Evolutionary conservation across 2,329 filamentous ascomycete species (phyloP), one percentile per base, ranked within the genome.

Genomic region (Arthrobotrys sphaeroides): DNA sequence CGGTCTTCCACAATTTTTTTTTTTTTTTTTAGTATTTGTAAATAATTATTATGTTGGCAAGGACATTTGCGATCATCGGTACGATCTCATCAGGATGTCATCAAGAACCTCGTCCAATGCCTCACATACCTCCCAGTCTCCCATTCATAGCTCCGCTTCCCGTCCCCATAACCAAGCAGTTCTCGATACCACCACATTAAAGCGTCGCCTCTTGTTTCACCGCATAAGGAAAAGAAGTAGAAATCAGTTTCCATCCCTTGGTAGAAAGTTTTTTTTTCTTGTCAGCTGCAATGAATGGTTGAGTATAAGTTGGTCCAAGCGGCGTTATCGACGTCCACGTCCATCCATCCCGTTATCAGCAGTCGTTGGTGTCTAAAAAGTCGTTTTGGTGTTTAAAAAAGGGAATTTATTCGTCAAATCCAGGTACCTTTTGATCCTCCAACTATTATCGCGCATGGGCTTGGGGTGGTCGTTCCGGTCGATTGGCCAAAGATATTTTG

Each of bases 261-360:
- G 24, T 51, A 13, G 13, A n/a, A n/a, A n/a, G n/a, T 2, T n/a
- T 33, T 22, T 68, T 43, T 31, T 60, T 18, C 24, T 47, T 40
- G 45, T 62, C 43, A 38, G 45, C 28, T 57, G 70, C 42, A 68
- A 68, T 57, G 36, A 74, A 18, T 55, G 33, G 45, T 69, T 43
- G n/a, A 38, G 36, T 62, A 53, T 13, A 49, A 36, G 13, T 38
- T 9, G 43, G 20, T 24, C 33, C 33, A 22, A n/a, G 24, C 33
- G n/a, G n/a, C 43, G 43, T 20, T 55, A 53, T 51, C 13, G 12
- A 31, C 10, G 2, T 13, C 36, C n/a, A 60, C 55, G 6, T 60
- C 51, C n/a, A n/a, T n/a, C n/a, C n/a, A n/a, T n/a, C n/a, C n/a
- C n/a, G n/a, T n/a, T n/a, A 22, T 38, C 16, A 38, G 31, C 16